Base-by-base conservation (phyloP, 805 yeast species). In the Metschnikowia amazonensis region DNA sequence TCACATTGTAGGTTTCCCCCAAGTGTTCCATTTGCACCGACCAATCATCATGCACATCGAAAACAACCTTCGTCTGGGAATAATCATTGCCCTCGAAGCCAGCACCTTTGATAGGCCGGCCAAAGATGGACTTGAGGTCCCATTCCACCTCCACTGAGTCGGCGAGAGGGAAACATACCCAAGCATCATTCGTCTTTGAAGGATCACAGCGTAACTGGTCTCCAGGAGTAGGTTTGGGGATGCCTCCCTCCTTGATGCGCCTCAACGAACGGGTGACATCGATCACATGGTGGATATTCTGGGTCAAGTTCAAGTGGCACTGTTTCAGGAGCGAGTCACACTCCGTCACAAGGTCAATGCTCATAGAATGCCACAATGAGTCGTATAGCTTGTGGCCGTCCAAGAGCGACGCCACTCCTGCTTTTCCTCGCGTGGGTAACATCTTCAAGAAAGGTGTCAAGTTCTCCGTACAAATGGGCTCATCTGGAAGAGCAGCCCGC, bases 381-480 rank as follows among this genome's bases (percentile, higher is more conserved):
- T 89, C 96, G 63, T 89, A 94, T 7, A 89, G 77, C 58, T 83
- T 83, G 62, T 89, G 96, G 16, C 99, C 98, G 56, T 89, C 95
- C 20, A 94, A 70, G 34, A 92, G 70, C 0, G 95, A 78, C 0
- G 96, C 79, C 32, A 94, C 70, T 2, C 99, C 99, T 0, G 95
- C 82, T 61, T 83, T 85, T 2, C 97, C 97, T 60, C 88, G 84
- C 9, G 97, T 86, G 3, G 99, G 98, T 24, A 94, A 73, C 49
- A 94, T 70, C 60, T 89, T 90, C 50, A 94, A 64, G 55, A 92
- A 89, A 0, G 99, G 98, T 0, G 99, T 92, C 60, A 94, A 74
- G 66, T 94, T 94, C 63, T 94, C 99, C 0, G 99, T 94, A 65
- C 99, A 94, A 14, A 94, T 82, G 0, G 97, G 96, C 60, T 94